These are phyloP conservation scores for Fulvia fulva DNA, from an alignment of 2,329 filamentous ascomycete species.

Conservation along the genomic window DNA sequence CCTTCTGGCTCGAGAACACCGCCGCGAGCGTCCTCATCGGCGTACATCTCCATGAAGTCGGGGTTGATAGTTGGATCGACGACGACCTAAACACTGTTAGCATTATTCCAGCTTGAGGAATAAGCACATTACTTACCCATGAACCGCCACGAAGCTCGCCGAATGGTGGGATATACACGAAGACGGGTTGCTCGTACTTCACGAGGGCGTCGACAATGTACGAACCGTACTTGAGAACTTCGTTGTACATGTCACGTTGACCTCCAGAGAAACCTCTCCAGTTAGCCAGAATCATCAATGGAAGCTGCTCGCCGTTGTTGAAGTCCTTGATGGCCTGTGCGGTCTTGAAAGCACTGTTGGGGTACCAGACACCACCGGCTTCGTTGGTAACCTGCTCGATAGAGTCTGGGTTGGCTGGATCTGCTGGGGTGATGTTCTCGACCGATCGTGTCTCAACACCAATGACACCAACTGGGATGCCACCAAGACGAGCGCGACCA, in stretches of 20 bases:
- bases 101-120: constrained; percentile 4
- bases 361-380: constrained; percentile 98
- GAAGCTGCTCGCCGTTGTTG: constrained; percentile 97
- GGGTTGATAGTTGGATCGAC: constrained; percentile 98
- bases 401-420: constrained; percentile 96
- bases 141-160: constrained; percentile 97
- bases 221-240: constrained; percentile 98
- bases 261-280: constrained; percentile 99
- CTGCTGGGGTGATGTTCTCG: constrained; percentile 93
- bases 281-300: constrained; percentile 98
- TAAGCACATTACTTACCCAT: constrained; percentile 57
- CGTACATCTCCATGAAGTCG: constrained; percentile 98
- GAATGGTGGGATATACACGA: constrained; percentile 96
- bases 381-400: constrained; percentile 93
- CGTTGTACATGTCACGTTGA: constrained; percentile 99
- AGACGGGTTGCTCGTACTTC: constrained; percentile 97
- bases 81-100: constrained; percentile 62
- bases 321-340: constrained; percentile 98
- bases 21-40: constrained; percentile 87
- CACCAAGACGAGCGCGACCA: constrained; percentile 90
- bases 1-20: constrained; percentile 97
- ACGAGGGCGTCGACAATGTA: constrained; percentile 98
- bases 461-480: constrained; percentile 98
- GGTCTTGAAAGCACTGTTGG: constrained; percentile 99
- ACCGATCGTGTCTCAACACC: constrained; percentile 92